Evolutionary conservation across 192 early-diverging fungal species (phyloP).

Genomic region (Umbelopsis ramanniana): DNA sequence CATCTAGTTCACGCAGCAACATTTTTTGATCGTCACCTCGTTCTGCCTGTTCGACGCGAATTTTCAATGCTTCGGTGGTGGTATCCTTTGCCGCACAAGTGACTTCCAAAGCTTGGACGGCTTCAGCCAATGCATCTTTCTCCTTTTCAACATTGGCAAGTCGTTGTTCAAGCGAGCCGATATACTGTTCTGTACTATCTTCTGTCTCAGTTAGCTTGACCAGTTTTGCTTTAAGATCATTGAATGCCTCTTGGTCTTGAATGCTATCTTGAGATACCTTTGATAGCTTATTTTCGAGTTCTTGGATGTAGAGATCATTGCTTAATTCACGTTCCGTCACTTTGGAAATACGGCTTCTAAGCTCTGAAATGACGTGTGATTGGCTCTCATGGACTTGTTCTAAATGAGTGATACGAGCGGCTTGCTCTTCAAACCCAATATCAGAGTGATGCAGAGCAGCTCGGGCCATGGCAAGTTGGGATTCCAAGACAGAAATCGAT

Average conservation of each 20-base stretch:
- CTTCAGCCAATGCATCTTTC: slow-evolving; percentile 3
- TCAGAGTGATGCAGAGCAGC: slow-evolving; percentile 63
- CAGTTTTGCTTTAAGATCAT: slow-evolving; percentile 44
- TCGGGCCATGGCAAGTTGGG: slow-evolving; percentile 58
- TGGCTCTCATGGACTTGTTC: slow-evolving; percentile 51
- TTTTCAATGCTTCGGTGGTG: neutral
- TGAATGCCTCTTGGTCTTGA: slow-evolving; percentile 43
- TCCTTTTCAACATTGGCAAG: slow-evolving; percentile 33
- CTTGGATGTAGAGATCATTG: slow-evolving; percentile 51
- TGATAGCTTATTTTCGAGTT: slow-evolving; percentile 43
- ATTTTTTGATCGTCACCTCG: slow-evolving; percentile 22
- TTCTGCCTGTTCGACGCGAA: slow-evolving; percentile 17
- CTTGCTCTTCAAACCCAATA: slow-evolving; percentile 59
- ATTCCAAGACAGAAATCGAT: slow-evolving; percentile 63
- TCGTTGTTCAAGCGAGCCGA: slow-evolving; percentile 45
- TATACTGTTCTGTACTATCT: slow-evolving; percentile 49
- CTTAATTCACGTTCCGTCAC: slow-evolving; percentile 47
- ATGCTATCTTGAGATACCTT: slow-evolving; percentile 33
- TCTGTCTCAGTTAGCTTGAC: slow-evolving; percentile 60
- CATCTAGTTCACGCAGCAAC: slow-evolving; percentile 31
- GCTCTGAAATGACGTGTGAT: slow-evolving; percentile 50
- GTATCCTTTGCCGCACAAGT: slow-evolving; percentile 4
- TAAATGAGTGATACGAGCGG: slow-evolving; percentile 52
- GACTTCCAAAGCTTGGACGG: slow-evolving; percentile 29
- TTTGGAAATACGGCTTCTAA: slow-evolving; percentile 45